phyloP scores from a whole-genome alignment of 768 basidiomycete genomes.

The Lactarius vividus region DNA sequence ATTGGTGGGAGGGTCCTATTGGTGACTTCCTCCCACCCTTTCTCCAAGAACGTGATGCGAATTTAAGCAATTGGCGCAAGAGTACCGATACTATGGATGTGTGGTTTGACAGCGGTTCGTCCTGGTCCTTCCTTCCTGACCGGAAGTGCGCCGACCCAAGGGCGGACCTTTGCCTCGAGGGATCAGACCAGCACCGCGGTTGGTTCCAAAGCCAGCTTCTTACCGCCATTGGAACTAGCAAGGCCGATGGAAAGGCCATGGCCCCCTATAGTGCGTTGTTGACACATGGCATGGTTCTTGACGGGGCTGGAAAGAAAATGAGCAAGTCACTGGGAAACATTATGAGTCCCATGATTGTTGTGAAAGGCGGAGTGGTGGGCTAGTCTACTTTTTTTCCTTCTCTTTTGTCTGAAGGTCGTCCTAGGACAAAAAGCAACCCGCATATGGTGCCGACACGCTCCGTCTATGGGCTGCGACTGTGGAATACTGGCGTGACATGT shows the following conservation, averaged over 20 bases:
- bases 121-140: constrained; percentile 76
- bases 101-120: constrained; percentile 97
- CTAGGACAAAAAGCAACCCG: constrained; percentile 68
- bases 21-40: constrained; percentile 75
- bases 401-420: background rate
- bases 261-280: constrained; percentile 77
- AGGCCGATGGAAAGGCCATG: constrained; percentile 30
- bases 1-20: constrained; percentile 91
- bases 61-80: constrained; percentile 52
- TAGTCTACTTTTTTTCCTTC: background rate
- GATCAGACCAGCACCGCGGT: constrained; percentile 95
- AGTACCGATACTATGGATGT: constrained; percentile 98
- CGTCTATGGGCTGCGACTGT: constrained; percentile 90
- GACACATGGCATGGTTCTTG: constrained; percentile 96
- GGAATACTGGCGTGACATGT: constrained; percentile 86
- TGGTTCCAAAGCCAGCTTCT: constrained; percentile 98
- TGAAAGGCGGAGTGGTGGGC: constrained; percentile 72
- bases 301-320: constrained; percentile 90
- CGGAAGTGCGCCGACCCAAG: constrained; percentile 38
- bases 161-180: constrained; percentile 91
- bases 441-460: constrained; percentile 82
- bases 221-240: constrained; percentile 63
- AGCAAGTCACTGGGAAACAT: constrained; percentile 97
- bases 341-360: constrained; percentile 75
- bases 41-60: constrained; percentile 40